Percentiles rank a stretch among this genome's conserved stretches.
These are phyloP conservation scores for Fusarium pseudocircinatum DNA, from an alignment of 2,329 filamentous ascomycete species.

Conservation along the genomic window DNA sequence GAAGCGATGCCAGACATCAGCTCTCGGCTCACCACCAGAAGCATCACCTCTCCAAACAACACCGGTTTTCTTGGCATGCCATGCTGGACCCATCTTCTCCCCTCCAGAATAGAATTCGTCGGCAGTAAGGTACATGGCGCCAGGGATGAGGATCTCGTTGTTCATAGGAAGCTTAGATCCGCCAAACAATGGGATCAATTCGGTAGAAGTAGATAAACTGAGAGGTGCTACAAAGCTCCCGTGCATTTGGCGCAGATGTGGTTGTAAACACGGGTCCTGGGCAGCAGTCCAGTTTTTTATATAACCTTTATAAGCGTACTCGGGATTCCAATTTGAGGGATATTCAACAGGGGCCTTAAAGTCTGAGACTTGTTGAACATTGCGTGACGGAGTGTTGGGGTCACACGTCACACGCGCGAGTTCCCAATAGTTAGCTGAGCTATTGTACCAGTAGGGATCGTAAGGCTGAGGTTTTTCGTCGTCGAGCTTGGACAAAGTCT, in stretches of 20 bases:
- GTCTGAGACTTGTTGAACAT: slow-evolving; percentile 47
- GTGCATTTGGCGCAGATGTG: slow-evolving; percentile 60
- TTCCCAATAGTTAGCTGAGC: slow-evolving; percentile 66
- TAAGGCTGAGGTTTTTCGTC: slow-evolving; percentile 47
- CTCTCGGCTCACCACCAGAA: slow-evolving; percentile 64
- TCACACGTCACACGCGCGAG: slow-evolving; percentile 66
- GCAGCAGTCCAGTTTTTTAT: slow-evolving; percentile 67
- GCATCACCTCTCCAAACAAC: slow-evolving; percentile 73
- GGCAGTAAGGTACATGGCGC: slow-evolving; percentile 70
- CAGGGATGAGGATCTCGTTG: slow-evolving; percentile 71
- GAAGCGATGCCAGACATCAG: slow-evolving; percentile 72
- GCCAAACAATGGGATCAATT: slow-evolving; percentile 68
- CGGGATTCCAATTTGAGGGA: slow-evolving; percentile 48
- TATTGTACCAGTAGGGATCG: slow-evolving; percentile 59
- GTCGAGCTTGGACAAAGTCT: slow-evolving; percentile 52
- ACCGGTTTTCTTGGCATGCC: slow-evolving; percentile 65
- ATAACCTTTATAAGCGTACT: slow-evolving; percentile 57
- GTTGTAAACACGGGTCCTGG: slow-evolving; percentile 68
- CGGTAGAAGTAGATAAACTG: slow-evolving; percentile 60
- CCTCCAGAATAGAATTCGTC: slow-evolving; percentile 69
- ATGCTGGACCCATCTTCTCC: slow-evolving; percentile 62
- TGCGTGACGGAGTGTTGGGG: slow-evolving; percentile 60
- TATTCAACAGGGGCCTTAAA: slow-evolving; percentile 47
- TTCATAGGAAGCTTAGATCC: slow-evolving; percentile 71
- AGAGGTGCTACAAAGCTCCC: slow-evolving; percentile 66